Evolutionary conservation across 139 green algal species (phyloP).

Genomic region (Coelastrella sp.): DNA sequence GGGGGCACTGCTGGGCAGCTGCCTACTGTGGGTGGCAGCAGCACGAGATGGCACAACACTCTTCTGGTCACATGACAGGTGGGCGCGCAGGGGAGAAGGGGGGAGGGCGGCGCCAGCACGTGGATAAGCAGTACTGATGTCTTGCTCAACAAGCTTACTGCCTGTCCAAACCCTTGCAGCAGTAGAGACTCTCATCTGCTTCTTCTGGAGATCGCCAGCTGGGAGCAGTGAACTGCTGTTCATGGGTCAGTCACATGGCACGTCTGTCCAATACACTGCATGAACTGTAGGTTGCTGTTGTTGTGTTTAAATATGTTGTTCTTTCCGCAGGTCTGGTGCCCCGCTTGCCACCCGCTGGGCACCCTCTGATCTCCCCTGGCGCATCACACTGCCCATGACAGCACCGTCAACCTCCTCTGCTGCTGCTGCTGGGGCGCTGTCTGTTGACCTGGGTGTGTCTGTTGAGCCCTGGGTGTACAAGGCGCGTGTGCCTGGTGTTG

Average conservation of each 20-base stretch:
- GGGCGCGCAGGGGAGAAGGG: slow-evolving; percentile 29
- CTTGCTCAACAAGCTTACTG: too few relatives aligned
- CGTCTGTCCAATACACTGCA: background rate
- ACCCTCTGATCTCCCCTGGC: background rate
- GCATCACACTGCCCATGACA: slow-evolving; percentile 55
- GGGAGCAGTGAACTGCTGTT: background rate
- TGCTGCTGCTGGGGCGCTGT: background rate
- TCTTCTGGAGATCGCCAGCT: background rate
- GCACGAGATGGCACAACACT: slow-evolving; percentile 62
- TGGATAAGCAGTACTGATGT: background rate
- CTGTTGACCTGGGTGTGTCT: slow-evolving; percentile 19
- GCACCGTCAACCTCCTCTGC: background rate
- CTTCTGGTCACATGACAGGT: slow-evolving; percentile 55
- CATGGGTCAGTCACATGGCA: background rate
- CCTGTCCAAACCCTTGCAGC: too few relatives aligned
- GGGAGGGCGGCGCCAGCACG: background rate
- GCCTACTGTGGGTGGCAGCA: slow-evolving; percentile 52
- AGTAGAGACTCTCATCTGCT: too few relatives aligned
- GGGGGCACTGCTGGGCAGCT: slow-evolving; percentile 43
- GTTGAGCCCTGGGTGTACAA: slow-evolving; percentile 45
- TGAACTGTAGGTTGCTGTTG: background rate
- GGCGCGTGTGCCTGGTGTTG: slow-evolving; percentile 1
- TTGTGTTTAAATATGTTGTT: too few relatives aligned
- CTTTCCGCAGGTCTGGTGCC: background rate
- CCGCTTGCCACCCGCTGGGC: slow-evolving; percentile 27